phyloP scores from a whole-genome alignment of 2,329 filamentous ascomycete species.

The Trichophyton verrucosum region DNA sequence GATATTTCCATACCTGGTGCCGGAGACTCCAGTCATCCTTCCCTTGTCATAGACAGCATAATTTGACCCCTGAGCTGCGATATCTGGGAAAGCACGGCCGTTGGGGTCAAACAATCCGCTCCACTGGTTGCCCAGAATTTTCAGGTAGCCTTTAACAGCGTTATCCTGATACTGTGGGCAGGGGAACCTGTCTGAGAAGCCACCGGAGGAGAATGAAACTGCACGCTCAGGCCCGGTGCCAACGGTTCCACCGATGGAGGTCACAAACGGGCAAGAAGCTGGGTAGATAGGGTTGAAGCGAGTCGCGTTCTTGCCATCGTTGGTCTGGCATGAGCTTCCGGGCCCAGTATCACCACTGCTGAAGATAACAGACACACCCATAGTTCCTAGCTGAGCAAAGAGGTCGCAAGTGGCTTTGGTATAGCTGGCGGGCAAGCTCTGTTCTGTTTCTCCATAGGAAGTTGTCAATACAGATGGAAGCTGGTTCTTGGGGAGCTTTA shows the following conservation, averaged over 20 bases:
- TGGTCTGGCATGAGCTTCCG: constrained; percentile 42
- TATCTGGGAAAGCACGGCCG: constrained; percentile 51
- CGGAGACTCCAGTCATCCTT: constrained; percentile 28
- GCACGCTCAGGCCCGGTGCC: constrained; percentile 36
- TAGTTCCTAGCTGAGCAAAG: constrained; percentile 51
- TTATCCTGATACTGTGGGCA: constrained; percentile 36
- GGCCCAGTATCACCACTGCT: constrained; percentile 52
- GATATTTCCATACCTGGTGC: constrained; percentile 25
- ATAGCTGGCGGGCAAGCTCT: constrained; percentile 47
- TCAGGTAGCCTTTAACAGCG: constrained; percentile 35
- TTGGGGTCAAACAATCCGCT: constrained; percentile 37
- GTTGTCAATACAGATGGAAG: constrained; percentile 54
- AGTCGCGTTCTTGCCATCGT: constrained; percentile 42
- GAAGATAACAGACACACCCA: constrained; percentile 56
- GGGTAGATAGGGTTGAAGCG: constrained; percentile 45
- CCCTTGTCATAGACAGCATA: constrained; percentile 32
- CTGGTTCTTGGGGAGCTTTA: constrained; percentile 40
- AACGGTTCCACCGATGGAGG: constrained; percentile 48
- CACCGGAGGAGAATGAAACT: constrained; percentile 39
- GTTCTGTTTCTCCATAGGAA: constrained; percentile 61
- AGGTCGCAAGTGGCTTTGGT: constrained; percentile 49
- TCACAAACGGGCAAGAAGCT: constrained; percentile 50
- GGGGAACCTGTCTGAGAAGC: constrained; percentile 40
- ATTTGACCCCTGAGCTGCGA: constrained; percentile 44
- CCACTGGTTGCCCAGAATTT: constrained; percentile 28